Base-by-base conservation (phyloP, 768 basidiomycete species). In the Mrakia frigida region DNA sequence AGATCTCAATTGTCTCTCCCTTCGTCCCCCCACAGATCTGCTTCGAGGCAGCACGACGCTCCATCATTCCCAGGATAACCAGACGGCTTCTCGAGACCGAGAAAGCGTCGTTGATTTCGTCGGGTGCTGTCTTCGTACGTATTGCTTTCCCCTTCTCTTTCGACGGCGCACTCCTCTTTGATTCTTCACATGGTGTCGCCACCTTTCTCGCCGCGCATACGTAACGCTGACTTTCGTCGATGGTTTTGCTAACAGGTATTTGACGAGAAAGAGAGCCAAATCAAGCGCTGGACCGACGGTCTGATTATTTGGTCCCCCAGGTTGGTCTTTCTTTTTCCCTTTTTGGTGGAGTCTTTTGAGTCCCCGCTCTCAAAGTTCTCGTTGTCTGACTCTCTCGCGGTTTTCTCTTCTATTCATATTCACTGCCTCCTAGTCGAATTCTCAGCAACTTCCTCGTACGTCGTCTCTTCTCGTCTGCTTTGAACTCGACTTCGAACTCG, bases 11-110 rank as follows among this genome's bases (percentile, higher is more conserved):
- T 25, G 2, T 1, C 52, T 23, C 52, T 23, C 10, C 52, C 23
- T 53, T n/a, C 43, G 6, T 53, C 18, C 52, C 16, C 9, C 21
- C 52, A 7, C 52, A 53, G 52, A 53, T 53, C 3, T 53, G 52
- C 83, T 92, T 98, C 82, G 95, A 98, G 82, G 95, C 94, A 10
- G 94, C 94, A 52, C 87, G 91, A 69, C 87, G 91, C 41, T 93
- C 94, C 37, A 88, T 94, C 80, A 94, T 97, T 50, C 94, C 94
- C 9, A 87, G 76, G 18, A 56, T 77, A 25, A 65, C 25, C 13
- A n/a, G 46, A 14, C 39, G 76, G 13, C 60, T 77, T 18, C 39
- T 43, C 25, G 76, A 77, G 70, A 56, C 35, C n/a, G 61, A 77
- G 43, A 59, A 56, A n/a, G 43, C 35, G 18, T 21, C 18, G 13